Conservation (phyloP, 768 basidiomycete genomes). For the Mycena leptocephala region DNA sequence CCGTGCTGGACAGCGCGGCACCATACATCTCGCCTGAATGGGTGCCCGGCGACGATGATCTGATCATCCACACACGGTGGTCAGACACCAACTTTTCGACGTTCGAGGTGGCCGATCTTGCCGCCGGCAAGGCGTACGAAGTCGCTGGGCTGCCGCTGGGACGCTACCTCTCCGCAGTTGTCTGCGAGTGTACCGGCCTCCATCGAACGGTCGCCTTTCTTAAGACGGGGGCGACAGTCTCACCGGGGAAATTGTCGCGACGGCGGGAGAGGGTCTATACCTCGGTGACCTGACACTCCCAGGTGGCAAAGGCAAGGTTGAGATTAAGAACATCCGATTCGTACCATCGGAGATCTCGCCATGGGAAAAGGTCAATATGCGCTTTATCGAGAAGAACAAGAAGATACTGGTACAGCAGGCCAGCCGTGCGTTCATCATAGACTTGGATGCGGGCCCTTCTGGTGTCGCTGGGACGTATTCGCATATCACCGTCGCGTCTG, state of each 20-base stretch:
- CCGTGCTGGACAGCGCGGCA: constrained; percentile 62
- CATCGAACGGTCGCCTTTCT: constrained; percentile 73
- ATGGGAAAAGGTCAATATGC: constrained; percentile 63
- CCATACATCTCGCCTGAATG: constrained; percentile 83
- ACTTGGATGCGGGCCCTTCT: constrained; percentile 60
- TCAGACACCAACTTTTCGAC: constrained; percentile 74
- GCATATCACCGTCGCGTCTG: constrained; percentile 66
- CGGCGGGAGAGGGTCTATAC: constrained; percentile 75
- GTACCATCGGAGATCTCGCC: constrained; percentile 68
- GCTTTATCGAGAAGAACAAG: constrained; percentile 68
- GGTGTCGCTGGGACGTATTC: constrained; percentile 65
- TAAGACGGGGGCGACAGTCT: constrained; percentile 74
- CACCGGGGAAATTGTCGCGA: constrained; percentile 78
- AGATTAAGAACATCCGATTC: constrained; percentile 64
- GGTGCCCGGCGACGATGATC: constrained; percentile 63
- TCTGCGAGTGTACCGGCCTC: constrained; percentile 63
- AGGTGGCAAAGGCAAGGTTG: constrained; percentile 46
- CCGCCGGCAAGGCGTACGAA: constrained; percentile 60
- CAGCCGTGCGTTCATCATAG: constrained; percentile 63
- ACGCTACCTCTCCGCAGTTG: constrained; percentile 73
- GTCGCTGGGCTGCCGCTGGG: constrained; percentile 74
- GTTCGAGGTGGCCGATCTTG: constrained; percentile 76
- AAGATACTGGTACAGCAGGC: constrained; percentile 76
- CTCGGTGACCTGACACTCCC: constrained; percentile 73
- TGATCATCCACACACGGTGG: constrained; percentile 80